Evolutionary conservation across 2,329 filamentous ascomycete genomes (phyloP), one percentile per base, ranked within the genome.

Genomic region (Cryphonectria nitschkei): DNA sequence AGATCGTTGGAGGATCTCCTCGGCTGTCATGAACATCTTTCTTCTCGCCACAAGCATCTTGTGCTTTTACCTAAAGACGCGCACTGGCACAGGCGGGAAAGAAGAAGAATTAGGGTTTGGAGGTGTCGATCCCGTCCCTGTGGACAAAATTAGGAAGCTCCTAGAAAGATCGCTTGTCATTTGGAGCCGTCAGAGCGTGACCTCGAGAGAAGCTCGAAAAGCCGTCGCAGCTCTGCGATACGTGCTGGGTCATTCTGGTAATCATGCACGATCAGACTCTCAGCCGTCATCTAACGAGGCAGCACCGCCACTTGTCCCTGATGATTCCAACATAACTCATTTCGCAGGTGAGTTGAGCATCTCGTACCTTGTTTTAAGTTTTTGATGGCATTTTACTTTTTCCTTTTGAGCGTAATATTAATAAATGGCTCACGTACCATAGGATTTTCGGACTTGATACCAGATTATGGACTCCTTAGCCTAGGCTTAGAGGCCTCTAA

Each of bases 21-120:
- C 82, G 0, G 76, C 85, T 3, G 79, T 81, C 3, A 82, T 81
- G 1, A 81, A 84, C 61, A 82, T 84, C 70, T 87, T 85, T 73
- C 76, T 86, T 4, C 76, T 86, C 0, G 84, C 83, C 3, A 82
- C 83, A 14, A 85, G 84, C 78, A 76, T 86, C 13, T 75, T 86
- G 2, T 86, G 84, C 71, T 77, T 84, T 9, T 84, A 84, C 68
- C 72, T 86, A 1, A 78, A 81, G 62, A 68, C 66, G 26, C 72
- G 39, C 11, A 56, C 46, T n/a, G 70, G 34, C 22, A 66, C 37
- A 64, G 29, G 46, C 14, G 37, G 11, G 11, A n/a, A 65, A 13
- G 46, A 37, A 29, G 50, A 43, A 19, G 22, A 60, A n/a, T 9
- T 32, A 0, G 62, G 68, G 29, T 52, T 64, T 13, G 64, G 39